These are phyloP conservation scores for Tricholoma sp. DNA, from an alignment of 768 basidiomycete genomes.

Conservation along the genomic window DNA sequence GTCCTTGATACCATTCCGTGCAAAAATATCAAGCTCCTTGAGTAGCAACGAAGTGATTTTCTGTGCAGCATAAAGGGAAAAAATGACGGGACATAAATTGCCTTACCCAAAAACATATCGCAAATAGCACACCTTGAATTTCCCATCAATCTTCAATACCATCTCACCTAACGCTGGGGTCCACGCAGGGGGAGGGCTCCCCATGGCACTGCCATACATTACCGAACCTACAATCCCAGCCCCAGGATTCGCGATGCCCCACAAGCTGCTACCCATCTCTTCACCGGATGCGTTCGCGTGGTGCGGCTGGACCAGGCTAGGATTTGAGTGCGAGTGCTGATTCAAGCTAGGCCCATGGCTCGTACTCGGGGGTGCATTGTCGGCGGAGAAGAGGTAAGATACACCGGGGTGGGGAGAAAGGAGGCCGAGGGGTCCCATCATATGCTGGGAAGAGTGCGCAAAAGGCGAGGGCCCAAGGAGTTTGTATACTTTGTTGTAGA, in stretches of 20 bases:
- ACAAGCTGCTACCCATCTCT: slow-evolving; percentile 52
- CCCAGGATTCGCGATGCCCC: slow-evolving; percentile 63
- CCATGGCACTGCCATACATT: slow-evolving; percentile 24
- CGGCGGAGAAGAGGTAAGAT: slow-evolving; percentile 66
- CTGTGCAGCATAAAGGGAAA: slow-evolving; percentile 33
- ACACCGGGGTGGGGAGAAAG: slow-evolving; percentile 79
- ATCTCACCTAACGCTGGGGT: slow-evolving; percentile 61
- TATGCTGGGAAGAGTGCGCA: slow-evolving; percentile 55
- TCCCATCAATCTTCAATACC: slow-evolving; percentile 75
- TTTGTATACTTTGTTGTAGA: slow-evolving; percentile 82
- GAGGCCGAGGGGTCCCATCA: slow-evolving; percentile 73
- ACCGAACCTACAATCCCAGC: slow-evolving; percentile 21
- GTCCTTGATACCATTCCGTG: slow-evolving; percentile 74
- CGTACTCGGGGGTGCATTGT: slow-evolving; percentile 20
- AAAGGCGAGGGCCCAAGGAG: slow-evolving; percentile 82
- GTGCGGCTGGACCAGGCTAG: slow-evolving; percentile 29
- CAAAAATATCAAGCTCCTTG: slow-evolving; percentile 82
- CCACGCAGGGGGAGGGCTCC: slow-evolving; percentile 53
- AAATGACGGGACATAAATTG: background rate
- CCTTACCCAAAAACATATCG: background rate
- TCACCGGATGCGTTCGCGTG: slow-evolving; percentile 3
- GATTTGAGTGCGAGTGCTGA: slow-evolving; percentile 26
- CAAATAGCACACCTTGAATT: slow-evolving; percentile 62
- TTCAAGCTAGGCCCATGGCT: slow-evolving; percentile 10
- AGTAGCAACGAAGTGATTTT: slow-evolving; percentile 77